phyloP scores from a whole-genome alignment of 441 rosid species.

The Brassica hybrid region DNA sequence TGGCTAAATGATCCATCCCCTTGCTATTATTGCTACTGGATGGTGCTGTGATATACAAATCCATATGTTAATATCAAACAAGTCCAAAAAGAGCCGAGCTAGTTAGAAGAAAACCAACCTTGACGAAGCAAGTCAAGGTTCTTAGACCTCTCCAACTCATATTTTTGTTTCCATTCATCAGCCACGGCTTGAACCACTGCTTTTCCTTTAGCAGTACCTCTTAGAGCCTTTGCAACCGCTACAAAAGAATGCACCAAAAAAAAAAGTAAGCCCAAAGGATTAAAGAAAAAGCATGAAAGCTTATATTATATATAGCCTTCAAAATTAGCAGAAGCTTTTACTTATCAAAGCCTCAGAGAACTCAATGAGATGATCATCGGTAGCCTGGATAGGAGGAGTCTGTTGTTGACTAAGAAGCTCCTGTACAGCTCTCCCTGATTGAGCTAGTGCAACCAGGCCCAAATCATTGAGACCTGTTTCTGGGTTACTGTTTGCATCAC shows the following conservation, averaged over 20 bases:
- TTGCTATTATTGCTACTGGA: constrained; percentile 15
- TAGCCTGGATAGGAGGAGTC: neutral
- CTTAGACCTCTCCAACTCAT: constrained; percentile 9
- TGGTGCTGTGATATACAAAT: constrained; percentile 2
- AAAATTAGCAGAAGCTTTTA: neutral
- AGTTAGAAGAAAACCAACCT: neutral
- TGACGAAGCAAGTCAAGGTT: constrained; percentile 1
- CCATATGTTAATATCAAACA: constrained; percentile 21
- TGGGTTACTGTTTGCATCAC: constrained; percentile 51
- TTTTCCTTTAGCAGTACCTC: neutral
- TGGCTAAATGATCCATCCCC: too few species aligned
- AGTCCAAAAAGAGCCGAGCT: neutral
- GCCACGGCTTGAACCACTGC: neutral
- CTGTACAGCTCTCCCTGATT: neutral
- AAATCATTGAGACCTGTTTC: constrained; percentile 58
- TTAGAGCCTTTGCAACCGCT: constrained; percentile 9
- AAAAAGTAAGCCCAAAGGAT: neutral
- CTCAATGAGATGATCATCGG: constrained; percentile 6
- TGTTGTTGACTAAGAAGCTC: constrained; percentile 3
- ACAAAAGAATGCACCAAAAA: neutral
- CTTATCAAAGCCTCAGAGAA: neutral
- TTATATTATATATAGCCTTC: too few species aligned
- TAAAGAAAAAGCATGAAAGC: neutral
- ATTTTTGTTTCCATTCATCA: neutral
- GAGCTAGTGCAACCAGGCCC: constrained; percentile 19